A percentile compares a stretch with the other conserved stretches of the same genome.
phyloP scores from a whole-genome alignment of 2,329 filamentous ascomycete species.

The Diplocarpon rosae region DNA sequence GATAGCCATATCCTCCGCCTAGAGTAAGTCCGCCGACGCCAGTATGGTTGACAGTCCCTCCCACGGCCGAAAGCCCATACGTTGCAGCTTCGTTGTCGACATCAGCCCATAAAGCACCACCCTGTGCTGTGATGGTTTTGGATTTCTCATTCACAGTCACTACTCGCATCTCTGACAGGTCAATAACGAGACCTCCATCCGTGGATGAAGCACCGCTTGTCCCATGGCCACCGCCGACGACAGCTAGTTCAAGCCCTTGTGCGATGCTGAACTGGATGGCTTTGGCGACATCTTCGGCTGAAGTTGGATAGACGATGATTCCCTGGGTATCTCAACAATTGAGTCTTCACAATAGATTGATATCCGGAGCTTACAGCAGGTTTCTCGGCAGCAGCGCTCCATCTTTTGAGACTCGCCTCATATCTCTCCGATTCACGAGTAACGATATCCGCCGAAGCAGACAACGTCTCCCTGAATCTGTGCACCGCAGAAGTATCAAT shows the following conservation, averaged over 20 bases:
- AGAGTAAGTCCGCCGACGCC: conserved; percentile 16
- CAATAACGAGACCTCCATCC: conserved; percentile 16
- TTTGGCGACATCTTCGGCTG: conserved; percentile 12
- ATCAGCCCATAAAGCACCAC: conserved; percentile 19
- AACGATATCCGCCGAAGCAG: conserved; percentile 7
- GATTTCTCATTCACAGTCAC: conserved; percentile 9
- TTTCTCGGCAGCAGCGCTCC: conserved; percentile 17
- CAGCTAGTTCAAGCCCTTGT: conserved; percentile 12
- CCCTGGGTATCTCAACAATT: conserved; percentile 4
- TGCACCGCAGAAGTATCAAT: background rate
- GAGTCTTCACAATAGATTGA: background rate
- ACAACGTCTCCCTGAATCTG: conserved; percentile 4
- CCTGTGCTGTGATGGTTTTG: conserved; percentile 15
- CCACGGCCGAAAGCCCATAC: conserved; percentile 16
- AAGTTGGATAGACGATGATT: conserved; percentile 14
- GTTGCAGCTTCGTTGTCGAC: conserved; percentile 15
- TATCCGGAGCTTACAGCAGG: conserved; percentile 11
- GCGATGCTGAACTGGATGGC: conserved; percentile 10
- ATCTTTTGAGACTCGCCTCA: conserved; percentile 13
- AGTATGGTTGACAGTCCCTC: conserved; percentile 14
- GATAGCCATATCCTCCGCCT: conserved; percentile 36
- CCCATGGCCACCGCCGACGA: conserved; percentile 14
- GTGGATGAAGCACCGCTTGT: conserved; percentile 15
- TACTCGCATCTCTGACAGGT: conserved; percentile 15
- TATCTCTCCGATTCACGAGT: conserved; percentile 12